Evolutionary conservation across 2,329 filamentous ascomycete species (phyloP).

Genomic region (Aspergillus quadrilineatus): DNA sequence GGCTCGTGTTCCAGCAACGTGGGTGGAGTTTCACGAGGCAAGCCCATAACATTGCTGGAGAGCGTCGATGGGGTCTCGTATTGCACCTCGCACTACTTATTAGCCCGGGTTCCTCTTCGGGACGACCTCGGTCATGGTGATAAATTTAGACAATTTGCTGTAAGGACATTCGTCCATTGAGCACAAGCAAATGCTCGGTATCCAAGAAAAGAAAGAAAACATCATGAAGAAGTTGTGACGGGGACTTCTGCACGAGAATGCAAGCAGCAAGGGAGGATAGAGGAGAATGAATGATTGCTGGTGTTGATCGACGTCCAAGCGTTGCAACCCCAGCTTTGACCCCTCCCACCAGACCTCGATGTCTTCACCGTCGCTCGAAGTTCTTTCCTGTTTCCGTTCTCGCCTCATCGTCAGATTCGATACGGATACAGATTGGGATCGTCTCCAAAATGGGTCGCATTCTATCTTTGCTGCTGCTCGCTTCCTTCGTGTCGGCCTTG

Average conservation of each 20-base stretch:
- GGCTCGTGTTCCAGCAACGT: slow-evolving; percentile 11
- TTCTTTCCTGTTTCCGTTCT: neutral
- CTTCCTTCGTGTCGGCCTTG: neutral
- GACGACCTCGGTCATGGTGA: neutral
- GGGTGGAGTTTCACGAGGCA: slow-evolving; percentile 11
- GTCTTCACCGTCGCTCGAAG: no score
- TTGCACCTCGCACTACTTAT: neutral
- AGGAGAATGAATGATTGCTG: neutral
- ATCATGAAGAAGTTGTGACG: neutral
- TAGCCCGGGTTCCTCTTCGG: neutral
- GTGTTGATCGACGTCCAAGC: neutral
- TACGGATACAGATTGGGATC: neutral
- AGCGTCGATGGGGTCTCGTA: slow-evolving; percentile 7
- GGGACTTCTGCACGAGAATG: neutral
- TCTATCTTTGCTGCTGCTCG: slow-evolving; percentile 2
- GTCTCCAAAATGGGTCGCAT: neutral
- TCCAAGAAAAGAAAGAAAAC: neutral
- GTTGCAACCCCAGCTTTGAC: neutral
- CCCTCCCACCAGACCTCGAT: neutral
- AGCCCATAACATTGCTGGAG: neutral
- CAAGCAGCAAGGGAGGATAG: neutral
- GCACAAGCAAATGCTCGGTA: neutral
- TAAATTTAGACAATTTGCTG: slow-evolving; percentile 3
- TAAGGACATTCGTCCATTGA: neutral
- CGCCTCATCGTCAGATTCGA: neutral